Evolutionary conservation across 2,329 filamentous ascomycete genomes (phyloP).

Genomic region (Drechslerella coelobrocha): DNA sequence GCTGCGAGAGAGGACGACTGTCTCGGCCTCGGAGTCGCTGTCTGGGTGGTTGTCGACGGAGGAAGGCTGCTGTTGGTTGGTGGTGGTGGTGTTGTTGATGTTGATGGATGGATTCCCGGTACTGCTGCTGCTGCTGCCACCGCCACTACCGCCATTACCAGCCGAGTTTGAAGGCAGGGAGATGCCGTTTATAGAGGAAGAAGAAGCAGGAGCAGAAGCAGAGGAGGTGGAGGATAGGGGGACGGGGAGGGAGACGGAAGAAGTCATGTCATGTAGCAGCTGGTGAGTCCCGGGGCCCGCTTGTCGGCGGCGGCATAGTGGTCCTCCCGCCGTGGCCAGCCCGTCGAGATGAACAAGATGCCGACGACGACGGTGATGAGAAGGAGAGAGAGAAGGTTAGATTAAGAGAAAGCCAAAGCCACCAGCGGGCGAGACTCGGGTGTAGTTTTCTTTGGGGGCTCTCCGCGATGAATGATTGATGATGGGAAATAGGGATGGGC

Average conservation of each 20-base stretch:
- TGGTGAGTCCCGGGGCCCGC: constrained; percentile 37
- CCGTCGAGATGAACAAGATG: background rate
- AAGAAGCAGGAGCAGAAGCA: constrained; percentile 24
- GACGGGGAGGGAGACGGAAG: constrained; percentile 37
- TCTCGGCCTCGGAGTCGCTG: constrained; percentile 74
- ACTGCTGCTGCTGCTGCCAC: constrained; percentile 21
- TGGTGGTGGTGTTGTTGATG: constrained; percentile 2
- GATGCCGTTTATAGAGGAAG: constrained; percentile 3
- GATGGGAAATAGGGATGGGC: background rate
- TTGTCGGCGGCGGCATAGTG: constrained; percentile 45
- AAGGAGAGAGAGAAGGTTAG: background rate
- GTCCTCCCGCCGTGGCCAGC: constrained; percentile 18
- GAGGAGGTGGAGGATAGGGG: constrained; percentile 19
- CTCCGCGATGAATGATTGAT: too few relatives aligned
- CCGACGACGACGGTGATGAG: background rate
- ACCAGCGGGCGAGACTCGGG: too few relatives aligned
- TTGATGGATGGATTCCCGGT: constrained; percentile 40
- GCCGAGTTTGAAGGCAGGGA: constrained; percentile 13
- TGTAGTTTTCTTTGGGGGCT: too few relatives aligned
- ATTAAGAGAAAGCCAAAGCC: background rate
- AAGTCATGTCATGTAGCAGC: constrained; percentile 42
- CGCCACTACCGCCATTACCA: background rate
- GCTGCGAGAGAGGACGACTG: constrained; percentile 66
- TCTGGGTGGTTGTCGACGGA: constrained; percentile 29
- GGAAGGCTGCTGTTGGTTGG: background rate